A percentile compares a stretch with the other conserved stretches of the same genome.
These are phyloP conservation scores for Ascomycota sp. DNA, from an alignment of 2,329 filamentous ascomycete species.

Conservation along the genomic window DNA sequence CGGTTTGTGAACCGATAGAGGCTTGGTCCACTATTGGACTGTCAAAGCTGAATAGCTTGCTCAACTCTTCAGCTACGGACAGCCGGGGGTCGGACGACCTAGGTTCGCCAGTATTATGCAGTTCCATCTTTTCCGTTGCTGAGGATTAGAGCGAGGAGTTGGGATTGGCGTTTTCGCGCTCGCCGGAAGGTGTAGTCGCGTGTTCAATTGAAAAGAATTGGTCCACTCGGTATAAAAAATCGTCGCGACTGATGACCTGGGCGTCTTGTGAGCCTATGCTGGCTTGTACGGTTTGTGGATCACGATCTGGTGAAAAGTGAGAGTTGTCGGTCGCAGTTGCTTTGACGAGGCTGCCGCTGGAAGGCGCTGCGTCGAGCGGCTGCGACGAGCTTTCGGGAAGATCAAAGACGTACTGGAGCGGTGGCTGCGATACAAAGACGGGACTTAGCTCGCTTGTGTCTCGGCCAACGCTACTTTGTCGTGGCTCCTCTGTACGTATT, in stretches of 20 bases:
- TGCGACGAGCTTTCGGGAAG: constrained; percentile 1
- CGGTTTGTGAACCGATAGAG: background rate
- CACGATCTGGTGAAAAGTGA: background rate
- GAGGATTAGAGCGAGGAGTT: background rate
- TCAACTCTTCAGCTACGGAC: constrained; percentile 4
- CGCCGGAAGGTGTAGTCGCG: background rate
- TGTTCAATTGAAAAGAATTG: constrained; percentile 4
- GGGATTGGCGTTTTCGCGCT: background rate
- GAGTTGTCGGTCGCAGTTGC: constrained; percentile 1
- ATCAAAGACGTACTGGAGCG: background rate
- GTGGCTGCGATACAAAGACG: constrained; percentile 4
- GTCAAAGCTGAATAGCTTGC: constrained; percentile 4
- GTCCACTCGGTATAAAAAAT: constrained; percentile 3
- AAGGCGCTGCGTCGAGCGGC: background rate
- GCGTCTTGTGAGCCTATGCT: constrained; percentile 9
- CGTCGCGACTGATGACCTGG: constrained; percentile 6
- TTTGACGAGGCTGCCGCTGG: background rate
- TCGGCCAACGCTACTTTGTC: too few species aligned
- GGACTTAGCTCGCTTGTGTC: constrained; percentile 1
- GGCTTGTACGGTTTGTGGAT: background rate
- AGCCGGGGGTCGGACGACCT: background rate
- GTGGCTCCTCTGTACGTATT: too few species aligned
- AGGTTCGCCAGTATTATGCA: background rate
- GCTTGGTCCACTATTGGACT: background rate
- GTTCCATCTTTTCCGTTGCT: constrained; percentile 1